phyloP scores from a whole-genome alignment of 2,329 filamentous ascomycete genomes.

The Cadophora sp. region DNA sequence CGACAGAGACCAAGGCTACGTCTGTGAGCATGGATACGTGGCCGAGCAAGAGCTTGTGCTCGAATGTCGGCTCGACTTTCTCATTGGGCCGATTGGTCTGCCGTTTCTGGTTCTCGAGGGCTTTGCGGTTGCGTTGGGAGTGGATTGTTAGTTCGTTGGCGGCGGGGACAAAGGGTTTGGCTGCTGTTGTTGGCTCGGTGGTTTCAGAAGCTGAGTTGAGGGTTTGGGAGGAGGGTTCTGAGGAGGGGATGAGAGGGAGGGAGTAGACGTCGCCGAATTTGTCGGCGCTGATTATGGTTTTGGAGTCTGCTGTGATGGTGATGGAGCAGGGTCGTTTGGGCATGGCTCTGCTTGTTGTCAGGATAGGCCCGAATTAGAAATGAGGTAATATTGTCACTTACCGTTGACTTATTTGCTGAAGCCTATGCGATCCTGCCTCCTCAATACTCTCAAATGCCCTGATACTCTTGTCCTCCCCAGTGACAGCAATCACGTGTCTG shows the following conservation, averaged over 20 bases:
- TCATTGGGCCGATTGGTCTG: conserved; percentile 46
- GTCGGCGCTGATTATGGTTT: conserved; percentile 82
- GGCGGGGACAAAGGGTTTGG: conserved; percentile 52
- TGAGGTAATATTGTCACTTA: too few species aligned
- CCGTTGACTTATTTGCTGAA: conserved; percentile 77
- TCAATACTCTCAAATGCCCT: conserved; percentile 77
- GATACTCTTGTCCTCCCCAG: conserved; percentile 89
- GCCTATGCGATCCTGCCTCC: conserved; percentile 49
- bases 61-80: conserved; percentile 60
- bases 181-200: conserved; percentile 30
- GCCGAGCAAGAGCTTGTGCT: conserved; percentile 80
- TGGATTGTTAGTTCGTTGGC: conserved; percentile 68
- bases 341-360: conserved; percentile 62
- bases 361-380: too few species aligned
- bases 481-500: conserved; percentile 76
- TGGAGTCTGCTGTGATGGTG: conserved; percentile 68
- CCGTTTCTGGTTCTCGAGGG: conserved; percentile 64
- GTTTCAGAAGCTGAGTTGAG: conserved; percentile 24
- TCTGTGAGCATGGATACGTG: conserved; percentile 96
- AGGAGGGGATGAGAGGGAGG: conserved; percentile 68
- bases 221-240: conserved; percentile 24
- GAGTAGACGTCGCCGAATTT: conserved; percentile 98
- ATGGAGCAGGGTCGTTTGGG: conserved; percentile 88
- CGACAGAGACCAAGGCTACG: conserved; percentile 64
- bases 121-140: conserved; percentile 66